A percentile compares a stretch with the other conserved stretches of the same genome.
phyloP scores from a whole-genome alignment of 2,329 filamentous ascomycete species.

The Zasmidium cellare region DNA sequence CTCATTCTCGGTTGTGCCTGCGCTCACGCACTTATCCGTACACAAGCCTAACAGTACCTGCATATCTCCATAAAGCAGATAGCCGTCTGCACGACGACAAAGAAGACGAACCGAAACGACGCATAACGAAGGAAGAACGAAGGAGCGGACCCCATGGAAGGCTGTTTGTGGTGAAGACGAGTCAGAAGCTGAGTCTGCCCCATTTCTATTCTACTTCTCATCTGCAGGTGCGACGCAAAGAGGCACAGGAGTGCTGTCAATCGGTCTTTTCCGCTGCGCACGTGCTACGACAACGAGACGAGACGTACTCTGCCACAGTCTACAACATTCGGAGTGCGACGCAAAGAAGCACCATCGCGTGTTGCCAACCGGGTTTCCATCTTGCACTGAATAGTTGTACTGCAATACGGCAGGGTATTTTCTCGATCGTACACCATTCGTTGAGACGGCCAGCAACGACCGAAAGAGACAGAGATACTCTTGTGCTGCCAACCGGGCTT shows the following conservation, averaged over 20 bases:
- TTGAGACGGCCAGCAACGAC: background rate
- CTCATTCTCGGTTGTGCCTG: background rate
- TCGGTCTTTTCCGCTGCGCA: constrained; percentile 8
- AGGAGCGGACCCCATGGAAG: background rate
- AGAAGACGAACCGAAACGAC: background rate
- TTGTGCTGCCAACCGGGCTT: constrained; percentile 15
- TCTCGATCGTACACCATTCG: background rate
- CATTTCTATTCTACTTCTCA: too few relatives aligned
- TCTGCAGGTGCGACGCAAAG: constrained; percentile 8
- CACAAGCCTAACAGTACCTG: background rate
- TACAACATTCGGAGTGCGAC: constrained; percentile 2
- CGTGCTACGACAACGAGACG: background rate
- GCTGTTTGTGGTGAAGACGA: background rate
- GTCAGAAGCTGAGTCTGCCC: background rate
- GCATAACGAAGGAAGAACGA: background rate
- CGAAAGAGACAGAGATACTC: background rate
- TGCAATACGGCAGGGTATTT: background rate
- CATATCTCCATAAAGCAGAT: background rate
- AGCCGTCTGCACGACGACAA: background rate
- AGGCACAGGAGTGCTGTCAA: constrained; percentile 10
- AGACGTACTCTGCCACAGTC: background rate
- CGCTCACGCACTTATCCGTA: background rate
- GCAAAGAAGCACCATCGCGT: constrained; percentile 14
- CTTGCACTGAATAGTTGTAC: background rate
- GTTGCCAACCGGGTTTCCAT: constrained; percentile 2